Evolutionary conservation across 768 basidiomycete genomes (phyloP), one percentile per base, ranked within the genome.

Genomic region (Tylopilus rubrobrunneus): DNA sequence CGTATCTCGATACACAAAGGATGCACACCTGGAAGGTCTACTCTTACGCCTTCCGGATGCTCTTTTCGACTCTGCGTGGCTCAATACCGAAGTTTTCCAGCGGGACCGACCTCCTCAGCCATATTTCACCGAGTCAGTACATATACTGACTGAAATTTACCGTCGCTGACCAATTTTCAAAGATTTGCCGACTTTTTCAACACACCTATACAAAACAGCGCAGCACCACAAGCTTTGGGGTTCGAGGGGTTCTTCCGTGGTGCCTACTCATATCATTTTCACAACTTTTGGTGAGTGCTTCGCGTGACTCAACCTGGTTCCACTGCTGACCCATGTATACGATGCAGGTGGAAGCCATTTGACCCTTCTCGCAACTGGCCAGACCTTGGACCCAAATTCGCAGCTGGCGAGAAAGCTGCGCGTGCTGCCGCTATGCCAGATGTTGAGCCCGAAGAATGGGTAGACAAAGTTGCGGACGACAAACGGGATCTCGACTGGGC

Each of bases 191-290:
- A 95, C 59, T 92, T 96, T 71, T 96, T 96, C 68, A 84, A 90
- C 53, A 89, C 91, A 0, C 91, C 92, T 8, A 62, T 74, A 10
- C 75, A 79, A 51, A 79, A 79, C 46, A 85, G 87, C 58, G 93
- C 90, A 2, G 89, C 87, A 9, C 91, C 96, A 6, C 84, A 88
- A 61, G 89, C 88, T 14, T 74, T 92, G 15, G 97, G 97, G 9
- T 90, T 98, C 60, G 87, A 93, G 60, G 94, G 92, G 10, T 99
- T 98, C 78, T 99, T 95, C 80, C 84, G 83, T 55, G 97, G 96
- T 7, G 91, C 96, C 5, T 98, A 85, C 67, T 94, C 90, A 2
- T 98, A 98, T 69, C 94, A 98, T 70, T 98, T 89, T 73, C 95
- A 98, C 67, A 95, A 94, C 67, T 90, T 83, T 72, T 94, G 92